Conservation (phyloP, 2,329 filamentous ascomycete species). For the Colletotrichum tofieldiae region DNA sequence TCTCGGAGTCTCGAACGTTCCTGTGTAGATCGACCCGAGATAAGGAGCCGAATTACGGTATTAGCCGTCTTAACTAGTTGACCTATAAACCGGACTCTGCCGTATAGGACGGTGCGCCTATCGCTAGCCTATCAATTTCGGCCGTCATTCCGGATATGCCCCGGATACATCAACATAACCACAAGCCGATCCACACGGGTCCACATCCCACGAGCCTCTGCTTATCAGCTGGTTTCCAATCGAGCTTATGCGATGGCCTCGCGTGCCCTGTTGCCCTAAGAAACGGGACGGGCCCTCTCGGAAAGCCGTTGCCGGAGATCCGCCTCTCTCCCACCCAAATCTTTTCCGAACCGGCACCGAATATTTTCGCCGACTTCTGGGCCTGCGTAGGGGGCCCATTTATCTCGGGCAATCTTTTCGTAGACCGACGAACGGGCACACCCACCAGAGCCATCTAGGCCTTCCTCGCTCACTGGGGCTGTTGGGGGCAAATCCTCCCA, state of each 20-base stretch:
- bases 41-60: too few relatives aligned
- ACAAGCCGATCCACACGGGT: neutral
- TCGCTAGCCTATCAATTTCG: neutral
- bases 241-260: neutral
- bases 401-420: slow-evolving; percentile 30
- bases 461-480: neutral
- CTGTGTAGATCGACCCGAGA: too few relatives aligned
- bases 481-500: too few relatives aligned
- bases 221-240: slow-evolving; percentile 1
- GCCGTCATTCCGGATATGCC: slow-evolving; percentile 3
- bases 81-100: neutral
- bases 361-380: slow-evolving; percentile 16
- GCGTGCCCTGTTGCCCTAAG: slow-evolving; percentile 5
- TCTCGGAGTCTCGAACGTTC: too few relatives aligned
- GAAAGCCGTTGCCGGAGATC: slow-evolving; percentile 23
- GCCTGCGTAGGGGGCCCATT: slow-evolving; percentile 1
- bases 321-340: neutral
- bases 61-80: too few relatives aligned
- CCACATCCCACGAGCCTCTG: slow-evolving; percentile 5
- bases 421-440: slow-evolving; percentile 1
- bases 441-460: too few relatives aligned
- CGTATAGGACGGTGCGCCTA: too few relatives aligned
- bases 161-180: slow-evolving; percentile 16
- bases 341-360: slow-evolving; percentile 28
- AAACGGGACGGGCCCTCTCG: slow-evolving; percentile 10